A percentile compares a stretch with the other conserved stretches of the same genome.
Evolutionary conservation across 2,329 filamentous ascomycete species (phyloP).

Genomic region (Nemania sp.): DNA sequence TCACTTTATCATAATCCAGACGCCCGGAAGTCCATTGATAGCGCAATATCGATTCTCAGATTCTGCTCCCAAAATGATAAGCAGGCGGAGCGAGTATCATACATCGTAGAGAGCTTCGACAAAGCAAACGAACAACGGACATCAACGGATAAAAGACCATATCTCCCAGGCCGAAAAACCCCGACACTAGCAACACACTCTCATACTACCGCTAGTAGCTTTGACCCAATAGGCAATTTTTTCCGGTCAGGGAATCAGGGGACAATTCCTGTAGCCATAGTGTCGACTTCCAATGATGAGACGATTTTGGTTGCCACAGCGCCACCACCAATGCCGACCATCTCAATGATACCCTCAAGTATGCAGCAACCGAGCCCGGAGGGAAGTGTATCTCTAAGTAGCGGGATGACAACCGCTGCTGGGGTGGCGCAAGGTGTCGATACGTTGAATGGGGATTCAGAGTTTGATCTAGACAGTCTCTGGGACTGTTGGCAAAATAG

Average conservation of each 20-base stretch:
- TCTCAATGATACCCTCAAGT: slow-evolving; percentile 44
- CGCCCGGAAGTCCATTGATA: slow-evolving; percentile 55
- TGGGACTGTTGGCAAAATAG: slow-evolving; percentile 35
- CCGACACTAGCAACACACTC: slow-evolving; percentile 48
- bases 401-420: slow-evolving; percentile 39
- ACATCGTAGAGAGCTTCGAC: slow-evolving; percentile 63
- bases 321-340: slow-evolving; percentile 31
- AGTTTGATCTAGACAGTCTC: slow-evolving; percentile 39
- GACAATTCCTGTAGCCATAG: slow-evolving; percentile 33
- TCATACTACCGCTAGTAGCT: slow-evolving; percentile 41
- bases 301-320: slow-evolving; percentile 30
- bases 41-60: slow-evolving; percentile 61
- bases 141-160: slow-evolving; percentile 43
- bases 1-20: slow-evolving; percentile 60
- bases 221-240: slow-evolving; percentile 49
- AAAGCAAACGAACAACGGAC: slow-evolving; percentile 53
- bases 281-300: slow-evolving; percentile 39
- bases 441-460: slow-evolving; percentile 45
- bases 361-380: slow-evolving; percentile 52
- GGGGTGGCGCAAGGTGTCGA: slow-evolving; percentile 45
- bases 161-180: slow-evolving; percentile 45
- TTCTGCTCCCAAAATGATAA: slow-evolving; percentile 62
- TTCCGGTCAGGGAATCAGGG: slow-evolving; percentile 41
- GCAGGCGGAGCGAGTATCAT: slow-evolving; percentile 62
- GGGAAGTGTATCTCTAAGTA: slow-evolving; percentile 46